Evolutionary conservation across 1,284 basidiomycete species (phyloP), one percentile per base, ranked within the genome.

Genomic region (Veloboletus limbatus): DNA sequence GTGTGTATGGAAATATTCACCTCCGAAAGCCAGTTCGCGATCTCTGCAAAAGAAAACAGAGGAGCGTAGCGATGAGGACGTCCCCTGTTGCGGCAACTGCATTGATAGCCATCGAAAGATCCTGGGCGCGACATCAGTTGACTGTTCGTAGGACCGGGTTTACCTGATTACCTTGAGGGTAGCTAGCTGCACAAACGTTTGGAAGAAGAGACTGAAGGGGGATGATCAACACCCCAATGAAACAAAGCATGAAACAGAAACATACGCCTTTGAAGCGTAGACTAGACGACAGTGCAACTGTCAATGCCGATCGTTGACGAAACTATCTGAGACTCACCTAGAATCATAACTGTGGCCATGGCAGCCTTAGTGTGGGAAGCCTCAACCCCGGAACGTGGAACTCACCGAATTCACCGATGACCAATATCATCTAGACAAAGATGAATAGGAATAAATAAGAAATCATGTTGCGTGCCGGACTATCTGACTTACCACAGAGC

Each of bases 31-130:
- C 79, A 10, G 81, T 82, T 22, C 79, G 70, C 1, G 77, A 80
- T 16, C 60, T 62, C 52, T 77, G 76, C 21, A 85, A 69, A 40
- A 82, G 62, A 1, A 54, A 63, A 53, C 77, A 80, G 24, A 84
- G 70, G 24, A 71, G 66, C 0, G 54, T 58, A 1, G 82, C 77
- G 41, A 85, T 84, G 21, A 80, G 60, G 14, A 82, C 71, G 48
- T 85, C 82, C 2, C 77, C 74, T 4, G 71, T 77, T 0, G 78
- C 82, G 0, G 79, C 78, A n/a, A 81, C 66, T 0, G 72, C 74
- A 51, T 83, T 84, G 42, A 83, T 72, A 14, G 71, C 54, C 54
- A 82, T 77, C 0, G 80, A 81, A 13, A 82, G 67, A 16, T 54
- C 55, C 63, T 62, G 18, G 4, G n/a, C 1, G 8, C 7, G 1